Base-by-base conservation (phyloP, 2,329 filamentous ascomycete species). In the Colletotrichum sp. region DNA sequence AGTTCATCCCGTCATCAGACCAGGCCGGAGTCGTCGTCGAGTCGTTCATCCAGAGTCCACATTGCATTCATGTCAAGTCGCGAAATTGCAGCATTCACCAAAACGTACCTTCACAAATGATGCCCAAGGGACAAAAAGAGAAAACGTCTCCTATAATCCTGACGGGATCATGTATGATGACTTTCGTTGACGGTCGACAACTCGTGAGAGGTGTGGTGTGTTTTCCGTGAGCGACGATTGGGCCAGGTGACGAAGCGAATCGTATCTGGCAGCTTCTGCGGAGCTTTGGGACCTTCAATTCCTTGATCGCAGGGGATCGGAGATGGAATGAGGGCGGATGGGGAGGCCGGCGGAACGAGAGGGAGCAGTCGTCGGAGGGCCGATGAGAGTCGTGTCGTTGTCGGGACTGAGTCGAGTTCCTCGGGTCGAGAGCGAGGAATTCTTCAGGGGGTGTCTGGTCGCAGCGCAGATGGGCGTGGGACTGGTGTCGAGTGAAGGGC, bases 371-470 rank as follows among this genome's bases (percentile, higher is more conserved):
- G 80, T 83, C 81, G 82, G 81, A 82, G 81, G 79, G 80, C 78
- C 79, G 76, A 72, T 76, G 63, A 44, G 62, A 69, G 76, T 76
- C 79, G 79, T 80, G 80, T 79, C 78, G 72, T 66, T 66, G 72
- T 44, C 72, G 71, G 67, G 78, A 77, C 77, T 77, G 79, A 81
- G 79, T 81, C 81, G 82, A 85, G 86, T 87, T 87, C 86, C 84
- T 86, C 81, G 82, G 83, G 77, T 83, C 82, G 82, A 82, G 82
- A 81, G 82, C 83, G 83, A 87, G 86, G 86, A 87, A 88, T 88
- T 85, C 78, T 72, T 73, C 66, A 69, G 78, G 77, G 78, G 65
- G 52, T 75, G 73, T 60, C 69, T 44, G 24, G 67, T 72, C 62
- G 69, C 72, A 57, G 69, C 55, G 13, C 65, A 49, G 65, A 24